Evolutionary conservation across 176 grass and related monocot species (phyloP).

Genomic region (Sorghum bicolor): Sorghum_bicolor_NCBIv3 NC_012870.2:7522001-7522500

Average conservation of each 20-base stretch:
- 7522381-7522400: background rate
- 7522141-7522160: conserved; percentile 6
- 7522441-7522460: conserved; percentile 4
- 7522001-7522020: background rate
- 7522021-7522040: background rate
- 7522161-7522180: conserved; percentile 4
- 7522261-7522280: background rate
- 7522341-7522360: background rate
- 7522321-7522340: background rate
- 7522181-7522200: conserved; percentile 1
- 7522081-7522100: conserved; percentile 10
- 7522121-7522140: conserved; percentile 4
- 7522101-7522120: background rate
- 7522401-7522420: background rate
- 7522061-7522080: background rate
- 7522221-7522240: background rate
- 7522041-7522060: background rate
- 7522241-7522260: conserved; percentile 22
- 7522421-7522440: background rate
- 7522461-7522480: background rate
- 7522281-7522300: background rate
- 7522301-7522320: background rate
- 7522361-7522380: background rate
- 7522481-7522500: background rate
- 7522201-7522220: conserved; percentile 9